A percentile compares a stretch with the other conserved stretches of the same genome.
Conservation (phyloP, 176 grass and related monocot species). For the Rhynchospora tenuis region DNA sequence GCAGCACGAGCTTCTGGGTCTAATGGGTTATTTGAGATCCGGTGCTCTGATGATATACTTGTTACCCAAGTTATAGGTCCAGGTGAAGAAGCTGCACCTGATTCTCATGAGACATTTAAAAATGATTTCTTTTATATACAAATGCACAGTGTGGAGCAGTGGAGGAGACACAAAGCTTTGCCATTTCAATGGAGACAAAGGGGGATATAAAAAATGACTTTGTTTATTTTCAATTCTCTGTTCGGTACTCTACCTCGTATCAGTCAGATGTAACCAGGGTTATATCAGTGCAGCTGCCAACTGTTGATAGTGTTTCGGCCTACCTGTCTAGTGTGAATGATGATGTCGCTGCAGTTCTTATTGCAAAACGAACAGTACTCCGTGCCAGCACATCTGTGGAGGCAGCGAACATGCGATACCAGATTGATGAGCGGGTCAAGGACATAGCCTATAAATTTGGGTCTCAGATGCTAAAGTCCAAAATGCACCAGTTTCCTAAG, state of each 20-base stretch:
- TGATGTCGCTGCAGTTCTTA: conserved; percentile 69
- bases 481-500: conserved; percentile 71
- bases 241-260: conserved; percentile 77
- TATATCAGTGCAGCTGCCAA: conserved; percentile 68
- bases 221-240: conserved; percentile 92
- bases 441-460: conserved; percentile 86
- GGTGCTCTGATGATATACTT: conserved; percentile 86
- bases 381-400: conserved; percentile 51
- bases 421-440: conserved; percentile 88
- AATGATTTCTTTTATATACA: conserved; percentile 84
- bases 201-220: conserved; percentile 75
- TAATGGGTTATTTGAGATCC: conserved; percentile 86
- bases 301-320: conserved; percentile 63
- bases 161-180: conserved; percentile 88
- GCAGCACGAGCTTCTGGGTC: conserved; percentile 71
- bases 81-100: conserved; percentile 80
- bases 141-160: conserved; percentile 94
- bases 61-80: conserved; percentile 96
- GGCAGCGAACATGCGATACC: conserved; percentile 56
- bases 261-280: conserved; percentile 79
- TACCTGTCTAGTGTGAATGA: conserved; percentile 71
- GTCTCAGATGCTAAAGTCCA: conserved; percentile 69
- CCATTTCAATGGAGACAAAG: conserved; percentile 85
- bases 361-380: conserved; percentile 70
- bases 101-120: conserved; percentile 94